Evolutionary conservation across 2,329 filamentous ascomycete genomes (phyloP), one percentile per base, ranked within the genome.

Genomic region (Chaetoscypha palmicola): DNA sequence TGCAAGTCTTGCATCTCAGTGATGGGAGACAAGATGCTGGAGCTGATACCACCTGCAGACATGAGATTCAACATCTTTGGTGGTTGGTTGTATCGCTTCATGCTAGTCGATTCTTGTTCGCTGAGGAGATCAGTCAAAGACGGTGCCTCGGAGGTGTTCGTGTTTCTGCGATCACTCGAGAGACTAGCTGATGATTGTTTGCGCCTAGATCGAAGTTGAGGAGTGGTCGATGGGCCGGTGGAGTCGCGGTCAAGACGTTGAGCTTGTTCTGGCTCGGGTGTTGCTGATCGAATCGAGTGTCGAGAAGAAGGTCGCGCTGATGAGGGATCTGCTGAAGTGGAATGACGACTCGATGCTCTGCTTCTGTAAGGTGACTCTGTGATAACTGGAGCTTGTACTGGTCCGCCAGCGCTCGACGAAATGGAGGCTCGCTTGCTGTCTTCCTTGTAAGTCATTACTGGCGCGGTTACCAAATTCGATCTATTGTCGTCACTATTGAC

Each of bases 31-130:
- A 47, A 32, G 23, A 32, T 33, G 20, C 28, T 37, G 17, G 34
- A 20, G 22, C 43, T 40, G 33, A 40, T 40, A 23, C 21, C 37
- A 28, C 39, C 40, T 38, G 42, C 40, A 19, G 43, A 31, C 9
- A 47, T 23, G n/a, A 54, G 36, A 32, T 21, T 43, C 32, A 43
- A 20, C 48, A 56, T 53, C 39, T 50, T 52, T 34, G 32, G 32
- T 3, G 32, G 32, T 16, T n/a, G 12, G 19, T 4, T 28, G 24
- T 28, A 12, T 7, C 24, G 24, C 12, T 28, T 28, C 24, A 28
- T 28, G 24, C 12, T 12, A 7, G 7, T 12, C 24, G 24, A 7
- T 12, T 28, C 12, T 7, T 28, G 7, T 7, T 28, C 12, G 7
- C 7, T 12, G 12, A 7, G 7, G 7, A 28, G 12, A 7, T 12